Percentiles rank a stretch among this genome's conserved stretches.
These are phyloP conservation scores for Xenosphaeropsis pyriputrescens DNA, from an alignment of 2,329 filamentous ascomycete genomes.

Conservation along the genomic window DNA sequence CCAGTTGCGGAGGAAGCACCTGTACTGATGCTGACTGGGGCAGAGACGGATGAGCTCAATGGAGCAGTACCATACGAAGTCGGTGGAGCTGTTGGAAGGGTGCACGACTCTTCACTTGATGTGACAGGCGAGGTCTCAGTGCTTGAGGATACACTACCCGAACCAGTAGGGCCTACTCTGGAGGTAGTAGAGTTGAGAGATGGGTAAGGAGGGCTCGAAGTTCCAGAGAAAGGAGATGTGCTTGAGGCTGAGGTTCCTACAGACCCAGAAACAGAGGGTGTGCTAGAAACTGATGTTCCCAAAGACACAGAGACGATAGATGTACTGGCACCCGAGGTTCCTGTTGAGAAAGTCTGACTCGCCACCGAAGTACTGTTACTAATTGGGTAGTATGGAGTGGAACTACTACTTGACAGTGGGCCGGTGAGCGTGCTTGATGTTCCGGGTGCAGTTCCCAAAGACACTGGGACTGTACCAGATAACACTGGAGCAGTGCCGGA, in stretches of 20 bases:
- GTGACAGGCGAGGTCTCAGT: neutral
- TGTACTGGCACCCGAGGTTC: too few relatives aligned
- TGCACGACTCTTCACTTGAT: neutral
- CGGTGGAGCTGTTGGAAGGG: neutral
- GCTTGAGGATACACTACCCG: neutral
- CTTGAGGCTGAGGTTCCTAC: neutral
- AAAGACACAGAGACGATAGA: neutral
- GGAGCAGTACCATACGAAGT: neutral
- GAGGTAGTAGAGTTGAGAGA: neutral
- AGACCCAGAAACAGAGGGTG: neutral
- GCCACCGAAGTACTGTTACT: neutral
- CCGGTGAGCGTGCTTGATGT: neutral
- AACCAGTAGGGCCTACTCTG: neutral
- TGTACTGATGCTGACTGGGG: neutral
- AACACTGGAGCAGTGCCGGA: neutral
- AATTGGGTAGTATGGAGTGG: neutral
- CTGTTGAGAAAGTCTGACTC: neutral
- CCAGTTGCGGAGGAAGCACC: neutral
- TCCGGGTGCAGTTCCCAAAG: neutral
- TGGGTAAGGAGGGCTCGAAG: neutral
- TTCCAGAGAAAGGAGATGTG: neutral
- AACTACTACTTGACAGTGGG: neutral
- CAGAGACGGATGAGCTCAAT: neutral
- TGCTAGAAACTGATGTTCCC: neutral
- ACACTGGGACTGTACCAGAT: neutral